phyloP scores from a whole-genome alignment of 768 basidiomycete species.

The Inosperma sp. region DNA sequence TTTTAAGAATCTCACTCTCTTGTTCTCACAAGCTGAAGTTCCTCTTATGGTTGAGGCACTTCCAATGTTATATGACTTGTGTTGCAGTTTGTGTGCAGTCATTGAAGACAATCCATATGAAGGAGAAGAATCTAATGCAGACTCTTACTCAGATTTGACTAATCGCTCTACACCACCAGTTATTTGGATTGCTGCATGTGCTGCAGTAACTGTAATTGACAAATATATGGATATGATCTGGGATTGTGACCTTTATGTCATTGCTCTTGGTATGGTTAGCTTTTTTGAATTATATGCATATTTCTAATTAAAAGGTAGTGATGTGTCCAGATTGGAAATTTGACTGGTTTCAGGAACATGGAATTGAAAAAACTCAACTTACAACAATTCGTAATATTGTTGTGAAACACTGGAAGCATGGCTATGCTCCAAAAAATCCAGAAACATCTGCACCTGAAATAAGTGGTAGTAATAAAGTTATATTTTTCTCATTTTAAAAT shows the following conservation, averaged over 20 bases:
- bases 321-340: constrained; percentile 23
- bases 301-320: constrained; percentile 6
- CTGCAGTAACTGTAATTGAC: no score
- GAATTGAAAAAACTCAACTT: background rate
- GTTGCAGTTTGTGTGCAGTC: no score
- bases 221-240: no score
- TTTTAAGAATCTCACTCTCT: constrained; percentile 20
- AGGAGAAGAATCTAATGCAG: constrained; percentile 8
- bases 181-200: no score
- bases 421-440: background rate
- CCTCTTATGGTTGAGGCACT: constrained; percentile 17
- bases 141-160: constrained; percentile 11
- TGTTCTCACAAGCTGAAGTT: constrained; percentile 23
- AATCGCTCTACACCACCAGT: constrained; percentile 15
- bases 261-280: constrained; percentile 18
- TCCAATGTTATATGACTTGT: constrained; percentile 6
- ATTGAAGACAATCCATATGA: no score
- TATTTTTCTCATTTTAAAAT: no score
- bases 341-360: constrained; percentile 16
- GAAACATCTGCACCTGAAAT: background rate
- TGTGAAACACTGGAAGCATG: background rate
- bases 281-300: background rate
- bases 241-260: constrained; percentile 17
- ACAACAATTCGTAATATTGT: background rate
- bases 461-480: background rate